These are phyloP conservation scores for Leucaena leucocephala DNA, from an alignment of 306 rosid species.

Conservation along the genomic window DNA sequence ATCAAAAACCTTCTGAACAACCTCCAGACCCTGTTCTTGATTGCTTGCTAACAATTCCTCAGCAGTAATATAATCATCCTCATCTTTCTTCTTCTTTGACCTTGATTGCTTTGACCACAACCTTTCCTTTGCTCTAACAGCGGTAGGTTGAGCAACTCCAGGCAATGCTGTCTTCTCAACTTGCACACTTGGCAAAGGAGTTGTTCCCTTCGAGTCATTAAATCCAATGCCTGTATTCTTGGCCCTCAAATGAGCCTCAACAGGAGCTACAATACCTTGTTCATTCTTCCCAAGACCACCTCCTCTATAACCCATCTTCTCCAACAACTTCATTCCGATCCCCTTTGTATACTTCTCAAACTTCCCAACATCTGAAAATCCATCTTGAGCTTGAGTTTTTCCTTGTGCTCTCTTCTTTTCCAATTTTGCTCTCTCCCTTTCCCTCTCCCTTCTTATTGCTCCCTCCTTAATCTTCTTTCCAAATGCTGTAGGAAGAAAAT, in stretches of 20 bases:
- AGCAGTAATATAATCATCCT: constrained; percentile 63
- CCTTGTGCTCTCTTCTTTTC: constrained; percentile 56
- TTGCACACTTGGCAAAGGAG: constrained; percentile 44
- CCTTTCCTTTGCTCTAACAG: constrained; percentile 53
- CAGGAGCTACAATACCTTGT: constrained; percentile 84
- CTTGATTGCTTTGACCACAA: constrained; percentile 60
- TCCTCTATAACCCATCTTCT: constrained; percentile 94
- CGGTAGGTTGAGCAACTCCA: constrained; percentile 36
- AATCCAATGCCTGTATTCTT: constrained; percentile 86
- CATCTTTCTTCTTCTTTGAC: constrained; percentile 52
- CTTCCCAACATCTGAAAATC: constrained; percentile 49
- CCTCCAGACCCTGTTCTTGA: constrained; percentile 68
- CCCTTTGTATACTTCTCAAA: constrained; percentile 90
- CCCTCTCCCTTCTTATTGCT: constrained; percentile 71
- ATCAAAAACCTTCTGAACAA: constrained; percentile 70
- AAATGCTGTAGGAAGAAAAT: constrained; percentile 72
- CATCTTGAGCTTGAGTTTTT: constrained; percentile 33
- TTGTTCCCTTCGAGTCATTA: constrained; percentile 61
- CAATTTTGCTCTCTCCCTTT: constrained; percentile 54
- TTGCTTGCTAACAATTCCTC: constrained; percentile 75
- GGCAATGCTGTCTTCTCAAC: constrained; percentile 46
- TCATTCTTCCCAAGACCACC: constrained; percentile 92
- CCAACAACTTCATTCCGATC: constrained; percentile 76
- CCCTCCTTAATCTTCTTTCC: constrained; percentile 88
- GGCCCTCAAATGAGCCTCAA: constrained; percentile 77